A percentile compares a stretch with the other conserved stretches of the same genome.
These are phyloP conservation scores for Rickenella mellea DNA, from an alignment of 768 basidiomycete species.

Conservation along the genomic window DNA sequence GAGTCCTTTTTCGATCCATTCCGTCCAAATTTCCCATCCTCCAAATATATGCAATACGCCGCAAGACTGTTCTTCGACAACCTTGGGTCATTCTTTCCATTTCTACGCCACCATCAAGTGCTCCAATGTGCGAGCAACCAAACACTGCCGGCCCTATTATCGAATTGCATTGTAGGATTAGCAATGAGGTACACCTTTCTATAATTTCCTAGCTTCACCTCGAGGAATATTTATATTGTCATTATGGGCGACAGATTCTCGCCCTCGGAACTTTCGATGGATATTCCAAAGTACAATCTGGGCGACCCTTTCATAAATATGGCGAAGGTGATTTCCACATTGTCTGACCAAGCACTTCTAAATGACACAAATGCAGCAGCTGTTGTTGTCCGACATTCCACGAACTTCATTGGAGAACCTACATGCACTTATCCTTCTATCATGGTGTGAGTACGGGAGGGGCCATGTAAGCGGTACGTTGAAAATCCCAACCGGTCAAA, in stretches of 20 bases:
- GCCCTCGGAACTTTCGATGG: too few relatives aligned
- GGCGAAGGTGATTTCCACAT: conserved; percentile 50
- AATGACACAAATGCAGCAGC: conserved; percentile 35
- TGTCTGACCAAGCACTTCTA: conserved; percentile 2
- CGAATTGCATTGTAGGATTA: conserved; percentile 35
- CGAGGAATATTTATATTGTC: too few relatives aligned
- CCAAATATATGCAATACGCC: conserved; percentile 61
- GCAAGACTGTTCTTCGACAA: conserved; percentile 66
- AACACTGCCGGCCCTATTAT: conserved; percentile 23
- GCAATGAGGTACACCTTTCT: conserved; percentile 37
- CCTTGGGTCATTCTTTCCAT: conserved; percentile 54
- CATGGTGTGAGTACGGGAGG: conserved; percentile 69
- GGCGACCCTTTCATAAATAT: conserved; percentile 31
- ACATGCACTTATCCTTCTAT: conserved; percentile 62
- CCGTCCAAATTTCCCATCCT: conserved; percentile 53
- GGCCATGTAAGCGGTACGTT: conserved; percentile 42
- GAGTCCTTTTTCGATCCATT: conserved; percentile 53
- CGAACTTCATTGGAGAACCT: conserved; percentile 61
- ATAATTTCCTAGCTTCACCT: not conserved
- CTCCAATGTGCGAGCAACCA: conserved; percentile 49
- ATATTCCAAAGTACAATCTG: not conserved
- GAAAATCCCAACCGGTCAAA: too few relatives aligned
- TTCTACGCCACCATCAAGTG: conserved; percentile 62
- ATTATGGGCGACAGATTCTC: too few relatives aligned
- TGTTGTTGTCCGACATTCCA: conserved; percentile 41